These are phyloP conservation scores for Starmerella cellae DNA, from an alignment of 805 yeast species.

Conservation along the genomic window DNA sequence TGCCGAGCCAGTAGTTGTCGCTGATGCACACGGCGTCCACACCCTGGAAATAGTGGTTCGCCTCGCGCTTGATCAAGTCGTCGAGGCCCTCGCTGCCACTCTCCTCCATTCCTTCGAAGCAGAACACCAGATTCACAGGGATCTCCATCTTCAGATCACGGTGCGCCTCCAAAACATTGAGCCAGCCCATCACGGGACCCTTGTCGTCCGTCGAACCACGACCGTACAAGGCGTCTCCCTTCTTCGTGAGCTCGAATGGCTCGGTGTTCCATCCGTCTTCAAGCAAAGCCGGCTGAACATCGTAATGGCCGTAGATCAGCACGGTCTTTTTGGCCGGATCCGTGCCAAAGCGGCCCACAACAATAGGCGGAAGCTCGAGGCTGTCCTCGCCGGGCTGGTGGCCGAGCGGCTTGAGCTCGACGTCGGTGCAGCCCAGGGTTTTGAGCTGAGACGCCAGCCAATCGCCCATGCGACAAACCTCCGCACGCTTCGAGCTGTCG, in stretches of 20 bases:
- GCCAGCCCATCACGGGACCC: conserved; percentile 97
- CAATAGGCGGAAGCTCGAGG: conserved; percentile 81
- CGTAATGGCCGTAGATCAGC: conserved; percentile 91
- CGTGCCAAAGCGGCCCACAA: conserved; percentile 74
- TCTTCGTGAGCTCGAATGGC: conserved; percentile 60
- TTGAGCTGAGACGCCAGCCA: conserved; percentile 60
- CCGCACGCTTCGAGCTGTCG: conserved; percentile 76
- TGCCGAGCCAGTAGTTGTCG: conserved; percentile 98
- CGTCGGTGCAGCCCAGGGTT: conserved; percentile 64
- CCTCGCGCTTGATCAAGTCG: conserved; percentile 65
- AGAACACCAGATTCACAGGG: conserved; percentile 83
- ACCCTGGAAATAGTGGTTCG: conserved; percentile 62
- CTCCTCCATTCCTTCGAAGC: conserved; percentile 99
- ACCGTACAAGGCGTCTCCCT: conserved; percentile 62
- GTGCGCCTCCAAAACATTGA: conserved; percentile 85
- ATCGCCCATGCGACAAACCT: conserved; percentile 80
- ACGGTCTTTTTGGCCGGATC: conserved; percentile 79
- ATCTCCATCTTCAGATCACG: conserved; percentile 67
- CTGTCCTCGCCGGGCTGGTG: conserved; percentile 36
- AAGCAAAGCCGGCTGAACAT: conserved; percentile 86
- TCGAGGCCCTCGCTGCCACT: conserved; percentile 91
- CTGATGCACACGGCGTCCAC: conserved; percentile 92
- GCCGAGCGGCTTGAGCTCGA: conserved; percentile 73
- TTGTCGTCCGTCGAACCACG: conserved; percentile 97
- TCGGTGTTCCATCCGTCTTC: conserved; percentile 96